Evolutionary conservation across 176 grass and related monocot genomes (phyloP), one percentile per base, ranked within the genome.

Genomic region (Bromus sterilis): DNA sequence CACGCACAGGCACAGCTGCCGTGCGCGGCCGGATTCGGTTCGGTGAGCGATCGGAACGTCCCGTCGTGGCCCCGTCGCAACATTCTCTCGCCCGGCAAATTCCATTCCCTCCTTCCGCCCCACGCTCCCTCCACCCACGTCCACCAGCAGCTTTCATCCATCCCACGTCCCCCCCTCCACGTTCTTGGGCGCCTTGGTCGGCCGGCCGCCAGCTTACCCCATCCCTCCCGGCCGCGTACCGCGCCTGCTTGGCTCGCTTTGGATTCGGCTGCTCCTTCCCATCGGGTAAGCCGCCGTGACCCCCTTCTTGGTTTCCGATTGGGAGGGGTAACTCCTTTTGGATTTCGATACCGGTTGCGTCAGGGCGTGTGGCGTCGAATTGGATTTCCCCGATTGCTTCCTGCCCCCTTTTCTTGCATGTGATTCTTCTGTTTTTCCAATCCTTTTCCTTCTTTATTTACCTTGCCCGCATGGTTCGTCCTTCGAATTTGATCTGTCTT

Each of bases 281-380:
- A 37, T 74, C 83, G 43, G 78, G 88, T 89, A 89, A 73, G 82
- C 61, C 16, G 36, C 29, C 43, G 42, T 28, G 24, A 56, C 25
- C 43, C 30, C 5, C 11, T 43, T 71, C 62, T 63, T 30, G 62
- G 30, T 5, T 46, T 46, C 14, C 11, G 48, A 35, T 69, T 53
- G 43, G 62, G 30, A 44, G 55, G 41, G 70, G 43, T 11, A 44
- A 11, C 15, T 60, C 82, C 36, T 37, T 9, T 81, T 73, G 26
- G 72, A 72, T 86, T 58, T 73, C 64, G 65, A 16, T 4, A 44
- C 55, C 55, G 49, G 60, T 71, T 51, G 69, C 60, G 86, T 57
- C 41, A 53, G 55, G 43, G 41, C 6, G 9, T 51, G 18, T 51
- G 46, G 46, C 46, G 69, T 76, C 18, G 81, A 79, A 74, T 8